A percentile compares a stretch with the other conserved stretches of the same genome.
Conservation (phyloP, 208 protist genomes). For the Crithidia expoeki region DNA sequence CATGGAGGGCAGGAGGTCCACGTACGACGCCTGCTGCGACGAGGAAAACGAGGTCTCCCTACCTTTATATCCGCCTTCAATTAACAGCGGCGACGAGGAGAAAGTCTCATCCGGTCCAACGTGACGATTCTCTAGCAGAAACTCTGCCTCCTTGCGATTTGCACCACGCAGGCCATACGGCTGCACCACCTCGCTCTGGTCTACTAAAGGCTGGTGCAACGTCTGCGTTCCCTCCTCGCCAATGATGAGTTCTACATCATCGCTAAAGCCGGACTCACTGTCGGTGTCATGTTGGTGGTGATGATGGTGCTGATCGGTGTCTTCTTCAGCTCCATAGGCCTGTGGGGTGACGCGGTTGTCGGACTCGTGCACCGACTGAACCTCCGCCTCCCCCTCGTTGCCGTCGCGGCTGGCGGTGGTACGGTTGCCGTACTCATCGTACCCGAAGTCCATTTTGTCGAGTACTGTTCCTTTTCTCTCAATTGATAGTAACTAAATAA, state of each 20-base stretch:
- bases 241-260: conserved; percentile 85
- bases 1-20: conserved; percentile 50
- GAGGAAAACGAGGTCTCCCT: neutral
- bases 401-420: conserved; percentile 4
- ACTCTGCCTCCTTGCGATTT: conserved; percentile 24
- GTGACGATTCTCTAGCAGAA: conserved; percentile 45
- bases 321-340: conserved; percentile 17
- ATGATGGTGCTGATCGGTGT: neutral
- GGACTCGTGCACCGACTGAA: conserved; percentile 30
- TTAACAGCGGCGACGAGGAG: conserved; percentile 35
- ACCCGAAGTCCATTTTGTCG: conserved; percentile 70
- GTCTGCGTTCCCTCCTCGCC: conserved; percentile 72
- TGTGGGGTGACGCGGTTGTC: conserved; percentile 32
- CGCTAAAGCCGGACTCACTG: conserved; percentile 63
- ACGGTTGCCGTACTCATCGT: conserved; percentile 72
- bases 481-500: too few species aligned
- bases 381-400: conserved; percentile 34
- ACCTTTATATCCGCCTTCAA: conserved; percentile 7
- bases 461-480: too few species aligned
- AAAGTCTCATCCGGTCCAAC: neutral
- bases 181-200: conserved; percentile 35
- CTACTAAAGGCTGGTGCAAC: conserved; percentile 69
- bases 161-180: conserved; percentile 13
- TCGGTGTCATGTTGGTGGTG: conserved; percentile 10
- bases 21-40: conserved; percentile 33